Evolutionary conservation across 371 early-diverging fungal genomes (phyloP).

Genomic region (Mucor velutinosus): DNA sequence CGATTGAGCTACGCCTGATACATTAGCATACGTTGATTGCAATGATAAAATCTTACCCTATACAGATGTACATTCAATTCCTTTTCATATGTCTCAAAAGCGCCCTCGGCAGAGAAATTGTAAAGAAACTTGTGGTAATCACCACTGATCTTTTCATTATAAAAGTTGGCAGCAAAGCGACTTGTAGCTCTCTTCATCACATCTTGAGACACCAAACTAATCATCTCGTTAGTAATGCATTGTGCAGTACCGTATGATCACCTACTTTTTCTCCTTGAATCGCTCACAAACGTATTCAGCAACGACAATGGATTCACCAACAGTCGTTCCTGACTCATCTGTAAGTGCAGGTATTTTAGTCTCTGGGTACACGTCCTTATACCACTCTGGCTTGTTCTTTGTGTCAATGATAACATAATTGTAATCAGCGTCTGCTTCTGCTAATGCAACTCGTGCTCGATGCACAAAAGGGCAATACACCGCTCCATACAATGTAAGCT

Average conservation of each 20-base stretch:
- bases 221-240: not conserved
- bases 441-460: conserved; percentile 50
- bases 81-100: conserved; percentile 15
- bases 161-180: conserved; percentile 56
- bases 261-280: conserved; percentile 27
- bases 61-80: conserved; percentile 16
- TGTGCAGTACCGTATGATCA: not conserved
- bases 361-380: conserved; percentile 17
- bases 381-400: conserved; percentile 52
- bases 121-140: conserved; percentile 29
- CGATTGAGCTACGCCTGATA: not conserved
- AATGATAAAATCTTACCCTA: conserved; percentile 14
- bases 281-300: conserved; percentile 34
- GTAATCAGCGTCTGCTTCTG: conserved; percentile 38
- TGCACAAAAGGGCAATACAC: conserved; percentile 50
- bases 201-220: conserved; percentile 32
- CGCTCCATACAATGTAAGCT: conserved; percentile 41
- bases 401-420: conserved; percentile 49
- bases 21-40: not conserved
- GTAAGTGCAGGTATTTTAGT: conserved; percentile 6
- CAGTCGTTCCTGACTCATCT: conserved; percentile 3
- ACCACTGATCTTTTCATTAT: conserved; percentile 30
- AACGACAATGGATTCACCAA: conserved; percentile 30
- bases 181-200: conserved; percentile 43
- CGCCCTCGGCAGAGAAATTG: conserved; percentile 25